Evolutionary conservation across 495 filamentous ascomycete species (phyloP).

Genomic region (Neurospora sp.): DNA sequence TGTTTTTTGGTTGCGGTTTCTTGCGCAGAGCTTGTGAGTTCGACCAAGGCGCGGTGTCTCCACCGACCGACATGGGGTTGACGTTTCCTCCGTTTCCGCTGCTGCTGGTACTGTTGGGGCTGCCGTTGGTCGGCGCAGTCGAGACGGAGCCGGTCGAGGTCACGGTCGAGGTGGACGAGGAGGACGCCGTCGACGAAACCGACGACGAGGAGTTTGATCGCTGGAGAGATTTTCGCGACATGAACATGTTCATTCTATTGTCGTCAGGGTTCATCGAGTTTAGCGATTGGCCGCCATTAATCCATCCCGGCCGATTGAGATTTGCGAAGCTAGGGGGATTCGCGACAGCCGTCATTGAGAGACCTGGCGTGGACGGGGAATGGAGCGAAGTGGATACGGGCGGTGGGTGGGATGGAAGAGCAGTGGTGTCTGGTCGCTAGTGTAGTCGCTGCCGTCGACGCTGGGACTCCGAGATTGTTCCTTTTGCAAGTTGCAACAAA

Average conservation of each 20-base stretch:
- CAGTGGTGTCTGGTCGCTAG: not conserved
- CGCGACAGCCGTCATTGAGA: constrained; percentile 91
- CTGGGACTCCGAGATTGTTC: not conserved
- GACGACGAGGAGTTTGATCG: constrained; percentile 85
- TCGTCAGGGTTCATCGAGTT: constrained; percentile 81
- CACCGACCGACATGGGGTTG: constrained; percentile 27
- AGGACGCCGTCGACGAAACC: constrained; percentile 57
- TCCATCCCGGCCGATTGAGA: constrained; percentile 53
- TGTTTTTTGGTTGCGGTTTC: constrained; percentile 48
- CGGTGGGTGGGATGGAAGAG: constrained; percentile 13
- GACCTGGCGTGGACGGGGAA: constrained; percentile 13
- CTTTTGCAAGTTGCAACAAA: not conserved
- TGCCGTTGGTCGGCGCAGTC: constrained; percentile 11
- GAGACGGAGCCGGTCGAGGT: constrained; percentile 18
- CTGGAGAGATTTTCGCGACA: constrained; percentile 74
- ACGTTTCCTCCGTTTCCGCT: constrained; percentile 5
- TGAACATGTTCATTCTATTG: constrained; percentile 62
- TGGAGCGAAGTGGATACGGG: constrained; percentile 25
- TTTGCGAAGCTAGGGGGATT: constrained; percentile 80
- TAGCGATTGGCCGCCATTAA: constrained; percentile 66
- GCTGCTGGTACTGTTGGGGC: constrained; percentile 25
- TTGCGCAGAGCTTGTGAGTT: constrained; percentile 48
- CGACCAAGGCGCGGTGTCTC: constrained; percentile 37
- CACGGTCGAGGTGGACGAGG: constrained; percentile 51
- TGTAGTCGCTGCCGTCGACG: not conserved